A percentile compares a stretch with the other conserved stretches of the same genome.
phyloP scores from a whole-genome alignment of 1,284 basidiomycete genomes.

The Ustilago shanxiensis region DNA sequence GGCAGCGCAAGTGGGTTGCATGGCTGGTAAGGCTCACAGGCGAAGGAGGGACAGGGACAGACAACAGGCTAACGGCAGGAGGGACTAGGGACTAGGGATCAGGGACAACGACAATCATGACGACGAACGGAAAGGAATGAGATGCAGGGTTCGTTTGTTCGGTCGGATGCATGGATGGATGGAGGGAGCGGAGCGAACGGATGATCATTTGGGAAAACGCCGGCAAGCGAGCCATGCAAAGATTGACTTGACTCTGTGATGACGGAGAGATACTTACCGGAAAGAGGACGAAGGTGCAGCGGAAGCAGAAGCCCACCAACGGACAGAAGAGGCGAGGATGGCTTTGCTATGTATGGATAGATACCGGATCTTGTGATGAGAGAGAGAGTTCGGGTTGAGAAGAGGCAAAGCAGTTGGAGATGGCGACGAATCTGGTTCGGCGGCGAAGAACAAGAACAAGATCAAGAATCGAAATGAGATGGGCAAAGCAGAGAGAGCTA shows the following conservation, averaged over 20 bases:
- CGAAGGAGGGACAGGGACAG: constrained; percentile 1
- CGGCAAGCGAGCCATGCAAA: constrained; percentile 7
- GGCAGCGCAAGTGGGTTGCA: constrained; percentile 7
- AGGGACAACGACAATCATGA: neutral
- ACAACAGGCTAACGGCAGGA: neutral
- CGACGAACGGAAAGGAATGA: neutral
- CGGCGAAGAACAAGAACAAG: neutral
- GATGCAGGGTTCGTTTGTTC: constrained; percentile 7
- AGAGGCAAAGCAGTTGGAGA: neutral
- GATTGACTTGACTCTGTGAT: neutral
- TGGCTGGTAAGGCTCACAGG: neutral
- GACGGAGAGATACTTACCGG: constrained; percentile 12
- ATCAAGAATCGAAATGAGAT: neutral
- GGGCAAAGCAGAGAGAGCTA: neutral
- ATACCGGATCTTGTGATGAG: constrained; percentile 4
- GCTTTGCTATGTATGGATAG: neutral
- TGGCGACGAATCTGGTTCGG: constrained; percentile 10
- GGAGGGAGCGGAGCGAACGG: constrained; percentile 1
- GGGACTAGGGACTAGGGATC: neutral
- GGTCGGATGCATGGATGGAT: neutral
- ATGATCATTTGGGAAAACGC: neutral
- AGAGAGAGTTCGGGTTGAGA: neutral
- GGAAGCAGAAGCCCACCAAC: constrained; percentile 1
- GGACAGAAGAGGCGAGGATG: neutral
- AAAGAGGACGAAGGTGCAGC: neutral